Base-by-base conservation (phyloP, 2,329 filamentous ascomycete species). In the Fonsecaea pugnacius region DNA sequence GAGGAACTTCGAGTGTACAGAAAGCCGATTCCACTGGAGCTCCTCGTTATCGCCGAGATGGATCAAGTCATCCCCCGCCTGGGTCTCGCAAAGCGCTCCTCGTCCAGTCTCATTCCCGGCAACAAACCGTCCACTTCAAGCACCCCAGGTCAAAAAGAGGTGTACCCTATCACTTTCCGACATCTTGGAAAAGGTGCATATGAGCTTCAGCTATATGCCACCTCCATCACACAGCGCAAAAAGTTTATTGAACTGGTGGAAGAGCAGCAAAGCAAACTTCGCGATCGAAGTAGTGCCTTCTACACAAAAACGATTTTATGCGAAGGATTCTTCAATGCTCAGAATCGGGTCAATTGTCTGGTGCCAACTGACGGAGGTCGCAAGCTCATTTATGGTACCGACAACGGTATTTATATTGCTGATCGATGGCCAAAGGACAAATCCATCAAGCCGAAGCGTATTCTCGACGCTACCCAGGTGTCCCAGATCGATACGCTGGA, bases 231-330 rank as follows among this genome's bases (percentile, higher is more conserved):
- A 8, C 91, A 92, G 30, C 86, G 95, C 64, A 91, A 94, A 76
- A 99, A 98, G 78, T 99, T 95, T 89, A 92, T 99, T 75, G 93
- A 99, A 78, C 89, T 91, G 73, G 97, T 99, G 72, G 92, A 96
- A 73, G 85, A 88, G 56, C 92, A 96, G 70, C 96, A 99, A 77
- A 88, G 91, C 72, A 91, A 90, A 67, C 83, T 99, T 63, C 87
- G 92, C 69, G 89, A 93, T 70, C 80, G 87, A 52, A 81, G 80
- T 64, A 89, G 87, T 77, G 89, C 88, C 71, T 88, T 90, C 73
- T 90, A 88, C 73, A 87, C 85, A 38, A 88, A 89, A 78, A 85
- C 84, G 1, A 83, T 87, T 60, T 78, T 90, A 32, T 92, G 92
- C 66, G 92, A 95, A 64, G 89, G 92, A 71, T 98, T 96, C 83